phyloP scores from a whole-genome alignment of 1,284 basidiomycete species.

The Ganoderma lucidum region DNA sequence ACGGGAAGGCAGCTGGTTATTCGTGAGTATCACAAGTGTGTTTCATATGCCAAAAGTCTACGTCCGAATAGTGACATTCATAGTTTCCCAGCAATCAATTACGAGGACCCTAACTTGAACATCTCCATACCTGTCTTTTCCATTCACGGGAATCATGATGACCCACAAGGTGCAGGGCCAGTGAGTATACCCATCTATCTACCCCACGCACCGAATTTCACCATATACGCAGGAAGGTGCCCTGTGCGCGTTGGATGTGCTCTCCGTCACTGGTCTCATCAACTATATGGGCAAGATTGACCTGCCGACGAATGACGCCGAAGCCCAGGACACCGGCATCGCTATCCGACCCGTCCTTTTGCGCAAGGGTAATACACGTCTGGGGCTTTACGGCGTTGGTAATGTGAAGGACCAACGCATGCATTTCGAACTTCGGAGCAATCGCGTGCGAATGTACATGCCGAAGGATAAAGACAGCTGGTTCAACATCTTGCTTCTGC shows the following conservation, averaged over 20 bases:
- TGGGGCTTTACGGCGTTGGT: constrained; percentile 95
- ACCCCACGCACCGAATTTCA: background rate
- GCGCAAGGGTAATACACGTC: constrained; percentile 85
- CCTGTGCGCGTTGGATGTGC: constrained; percentile 92
- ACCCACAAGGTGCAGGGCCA: constrained; percentile 94
- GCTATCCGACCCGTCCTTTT: constrained; percentile 91
- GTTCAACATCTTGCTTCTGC: constrained; percentile 95
- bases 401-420: constrained; percentile 97
- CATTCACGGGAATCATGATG: constrained; percentile 99
- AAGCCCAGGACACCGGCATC: constrained; percentile 79
- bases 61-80: constrained; percentile 34
- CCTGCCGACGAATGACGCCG: constrained; percentile 68
- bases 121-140: constrained; percentile 96
- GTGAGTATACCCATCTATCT: constrained; percentile 52
- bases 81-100: constrained; percentile 97
- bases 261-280: constrained; percentile 92
- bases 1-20: constrained; percentile 86
- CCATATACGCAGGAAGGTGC: constrained; percentile 79
- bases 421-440: constrained; percentile 94
- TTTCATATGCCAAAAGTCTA: background rate
- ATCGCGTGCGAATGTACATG: constrained; percentile 96
- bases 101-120: constrained; percentile 97
- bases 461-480: constrained; percentile 89
- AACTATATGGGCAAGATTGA: constrained; percentile 98
- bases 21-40: constrained; percentile 62